Conservation (phyloP, 306 rosid genomes). For the Coriaria nepalensis region DNA sequence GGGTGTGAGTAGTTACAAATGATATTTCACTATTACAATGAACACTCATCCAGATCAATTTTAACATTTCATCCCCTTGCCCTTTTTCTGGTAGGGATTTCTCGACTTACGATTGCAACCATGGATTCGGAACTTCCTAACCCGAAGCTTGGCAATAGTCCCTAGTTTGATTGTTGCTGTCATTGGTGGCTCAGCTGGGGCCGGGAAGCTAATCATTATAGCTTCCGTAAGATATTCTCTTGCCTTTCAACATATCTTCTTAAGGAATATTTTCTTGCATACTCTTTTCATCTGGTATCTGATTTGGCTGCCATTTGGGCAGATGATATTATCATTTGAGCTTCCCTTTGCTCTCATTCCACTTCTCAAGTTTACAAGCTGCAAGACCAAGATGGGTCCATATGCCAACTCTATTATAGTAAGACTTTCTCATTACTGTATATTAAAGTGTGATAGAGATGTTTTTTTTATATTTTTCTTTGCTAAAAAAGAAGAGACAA, state of each 20-base stretch:
- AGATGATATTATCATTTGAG: slow-evolving; percentile 97
- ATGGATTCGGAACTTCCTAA: slow-evolving; percentile 77
- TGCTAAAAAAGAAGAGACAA: too few species aligned
- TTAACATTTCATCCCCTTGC: slow-evolving; percentile 2
- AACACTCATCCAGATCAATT: neutral
- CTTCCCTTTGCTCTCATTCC: slow-evolving; percentile 93
- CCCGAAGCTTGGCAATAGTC: slow-evolving; percentile 83
- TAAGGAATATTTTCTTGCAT: neutral
- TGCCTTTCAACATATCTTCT: neutral
- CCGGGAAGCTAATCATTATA: slow-evolving; percentile 82
- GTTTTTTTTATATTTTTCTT: too few species aligned
- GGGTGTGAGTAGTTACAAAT: too few species aligned
- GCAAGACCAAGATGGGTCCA: slow-evolving; percentile 78
- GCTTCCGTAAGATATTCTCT: slow-evolving; percentile 62
- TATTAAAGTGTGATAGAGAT: too few species aligned
- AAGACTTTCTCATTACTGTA: neutral
- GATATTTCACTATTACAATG: neutral
- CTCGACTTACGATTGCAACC: slow-evolving; percentile 65
- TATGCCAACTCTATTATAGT: slow-evolving; percentile 65
- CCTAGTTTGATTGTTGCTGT: slow-evolving; percentile 81
- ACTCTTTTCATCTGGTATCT: slow-evolving; percentile 3
- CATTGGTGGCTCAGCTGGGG: slow-evolving; percentile 91
- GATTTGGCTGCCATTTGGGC: slow-evolving; percentile 11
- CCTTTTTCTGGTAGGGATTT: slow-evolving; percentile 50
- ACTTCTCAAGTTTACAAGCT: slow-evolving; percentile 86